phyloP scores from a whole-genome alignment of 2,329 filamentous ascomycete species.

The Talaromyces amestolkiae region DNA sequence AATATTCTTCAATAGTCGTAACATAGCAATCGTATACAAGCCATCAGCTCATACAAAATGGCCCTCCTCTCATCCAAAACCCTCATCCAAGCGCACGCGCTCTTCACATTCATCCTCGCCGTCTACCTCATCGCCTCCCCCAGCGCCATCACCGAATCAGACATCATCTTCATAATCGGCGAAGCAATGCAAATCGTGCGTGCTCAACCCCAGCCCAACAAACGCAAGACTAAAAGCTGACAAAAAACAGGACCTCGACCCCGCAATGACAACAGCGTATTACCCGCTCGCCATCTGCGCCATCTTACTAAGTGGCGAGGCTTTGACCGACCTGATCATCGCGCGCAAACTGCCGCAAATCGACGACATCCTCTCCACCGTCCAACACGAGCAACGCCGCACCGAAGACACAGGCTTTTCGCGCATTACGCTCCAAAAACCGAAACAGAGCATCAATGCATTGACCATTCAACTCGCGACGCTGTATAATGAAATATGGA shows the following conservation, averaged over 20 bases:
- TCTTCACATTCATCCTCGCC: slow-evolving; percentile 80
- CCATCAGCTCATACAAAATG: slow-evolving; percentile 53
- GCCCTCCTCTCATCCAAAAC: slow-evolving; percentile 75
- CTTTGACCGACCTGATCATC: slow-evolving; percentile 63
- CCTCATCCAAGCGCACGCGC: slow-evolving; percentile 75
- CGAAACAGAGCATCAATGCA: slow-evolving; percentile 23
- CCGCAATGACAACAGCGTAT: slow-evolving; percentile 65
- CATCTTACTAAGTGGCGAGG: slow-evolving; percentile 67
- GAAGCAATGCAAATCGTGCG: slow-evolving; percentile 77
- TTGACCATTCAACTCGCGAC: slow-evolving; percentile 29
- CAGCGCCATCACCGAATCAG: slow-evolving; percentile 69
- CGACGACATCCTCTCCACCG: slow-evolving; percentile 57
- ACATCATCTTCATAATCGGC: slow-evolving; percentile 75
- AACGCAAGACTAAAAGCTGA: slow-evolving; percentile 14
- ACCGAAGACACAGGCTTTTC: slow-evolving; percentile 62
- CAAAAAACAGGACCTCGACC: slow-evolving; percentile 49
- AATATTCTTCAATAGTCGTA: not conserved
- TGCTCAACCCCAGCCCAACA: not conserved
- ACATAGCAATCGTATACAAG: not conserved
- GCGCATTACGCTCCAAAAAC: slow-evolving; percentile 35
- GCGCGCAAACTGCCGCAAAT: slow-evolving; percentile 57
- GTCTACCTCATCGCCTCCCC: slow-evolving; percentile 80
- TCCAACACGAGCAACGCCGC: slow-evolving; percentile 25
- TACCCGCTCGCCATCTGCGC: slow-evolving; percentile 66
- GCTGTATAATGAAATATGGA: slow-evolving; percentile 42